phyloP scores from a whole-genome alignment of 192 early-diverging fungal genomes.

The Endogone sp. region DNA sequence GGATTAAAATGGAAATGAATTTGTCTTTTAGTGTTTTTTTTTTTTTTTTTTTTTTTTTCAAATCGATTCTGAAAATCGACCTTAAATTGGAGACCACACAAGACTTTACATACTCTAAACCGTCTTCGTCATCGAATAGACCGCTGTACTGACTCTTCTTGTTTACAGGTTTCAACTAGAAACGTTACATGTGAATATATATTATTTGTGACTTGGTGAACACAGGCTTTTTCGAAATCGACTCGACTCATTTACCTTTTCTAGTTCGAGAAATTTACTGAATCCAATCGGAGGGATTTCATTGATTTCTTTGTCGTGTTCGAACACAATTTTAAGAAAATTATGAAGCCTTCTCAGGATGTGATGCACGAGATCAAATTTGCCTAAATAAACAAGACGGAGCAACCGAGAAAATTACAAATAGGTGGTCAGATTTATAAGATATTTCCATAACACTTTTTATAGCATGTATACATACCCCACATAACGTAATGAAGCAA shows the following conservation, averaged over 20 bases:
- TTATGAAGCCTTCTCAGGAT: conserved; percentile 60
- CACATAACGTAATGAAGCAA: conserved; percentile 69
- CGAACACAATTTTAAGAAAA: conserved; percentile 54
- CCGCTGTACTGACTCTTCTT: conserved; percentile 32
- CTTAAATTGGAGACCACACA: neutral
- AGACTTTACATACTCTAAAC: conserved; percentile 5
- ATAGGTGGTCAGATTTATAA: too few species aligned
- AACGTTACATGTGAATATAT: too few species aligned
- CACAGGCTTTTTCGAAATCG: neutral
- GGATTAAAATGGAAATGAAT: too few species aligned
- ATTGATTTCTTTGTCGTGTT: conserved; percentile 36
- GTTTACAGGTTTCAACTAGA: conserved; percentile 21
- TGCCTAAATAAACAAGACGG: conserved; percentile 33
- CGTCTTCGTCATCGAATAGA: conserved; percentile 53
- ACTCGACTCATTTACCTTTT: conserved; percentile 33
- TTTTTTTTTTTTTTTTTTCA: neutral
- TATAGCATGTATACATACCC: conserved; percentile 40
- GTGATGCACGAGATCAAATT: conserved; percentile 63
- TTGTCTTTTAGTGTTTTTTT: neutral
- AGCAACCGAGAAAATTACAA: too few species aligned
- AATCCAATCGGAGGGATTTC: conserved; percentile 60
- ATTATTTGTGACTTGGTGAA: too few species aligned
- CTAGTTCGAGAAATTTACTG: conserved; percentile 51
- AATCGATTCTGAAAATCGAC: neutral
- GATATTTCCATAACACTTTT: neutral